Evolutionary conservation across 2,329 filamentous ascomycete genomes (phyloP).

Genomic region (Fusarium nelsonii): DNA sequence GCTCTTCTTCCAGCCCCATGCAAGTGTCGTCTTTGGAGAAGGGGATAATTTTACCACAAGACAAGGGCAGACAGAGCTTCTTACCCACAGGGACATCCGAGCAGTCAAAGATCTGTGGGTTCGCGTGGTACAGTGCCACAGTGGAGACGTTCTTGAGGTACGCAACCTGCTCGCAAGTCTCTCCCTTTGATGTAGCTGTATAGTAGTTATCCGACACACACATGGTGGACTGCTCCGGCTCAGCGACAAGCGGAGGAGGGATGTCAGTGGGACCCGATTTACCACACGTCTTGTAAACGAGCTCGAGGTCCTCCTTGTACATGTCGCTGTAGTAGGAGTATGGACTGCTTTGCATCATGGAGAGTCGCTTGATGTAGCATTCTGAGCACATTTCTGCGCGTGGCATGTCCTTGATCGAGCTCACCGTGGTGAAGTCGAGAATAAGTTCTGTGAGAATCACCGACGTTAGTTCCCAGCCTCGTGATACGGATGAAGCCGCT

Average conservation of each 20-base stretch:
- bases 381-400: constrained; percentile 41
- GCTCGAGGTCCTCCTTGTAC: constrained; percentile 22
- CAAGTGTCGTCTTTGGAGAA: constrained; percentile 3
- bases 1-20: constrained; percentile 1
- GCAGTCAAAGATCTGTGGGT: constrained; percentile 29
- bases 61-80: constrained; percentile 22
- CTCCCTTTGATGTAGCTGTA: constrained; percentile 21
- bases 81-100: constrained; percentile 13
- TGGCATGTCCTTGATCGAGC: constrained; percentile 34
- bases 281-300: constrained; percentile 20
- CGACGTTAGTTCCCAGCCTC: background rate
- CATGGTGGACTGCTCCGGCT: background rate
- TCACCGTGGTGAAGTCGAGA: constrained; percentile 7
- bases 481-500: background rate
- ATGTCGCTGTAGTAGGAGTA: constrained; percentile 42
- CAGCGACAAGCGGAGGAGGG: background rate
- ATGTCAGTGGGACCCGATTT: constrained; percentile 6
- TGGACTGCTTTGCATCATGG: constrained; percentile 43
- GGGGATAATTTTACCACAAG: background rate
- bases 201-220: constrained; percentile 14
- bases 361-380: constrained; percentile 38
- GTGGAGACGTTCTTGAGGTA: constrained; percentile 26
- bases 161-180: constrained; percentile 41
- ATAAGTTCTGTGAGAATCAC: constrained; percentile 2
- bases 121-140: constrained; percentile 30